phyloP scores from a whole-genome alignment of 805 yeast genomes.

The Yamadazyma tumulicola region DNA sequence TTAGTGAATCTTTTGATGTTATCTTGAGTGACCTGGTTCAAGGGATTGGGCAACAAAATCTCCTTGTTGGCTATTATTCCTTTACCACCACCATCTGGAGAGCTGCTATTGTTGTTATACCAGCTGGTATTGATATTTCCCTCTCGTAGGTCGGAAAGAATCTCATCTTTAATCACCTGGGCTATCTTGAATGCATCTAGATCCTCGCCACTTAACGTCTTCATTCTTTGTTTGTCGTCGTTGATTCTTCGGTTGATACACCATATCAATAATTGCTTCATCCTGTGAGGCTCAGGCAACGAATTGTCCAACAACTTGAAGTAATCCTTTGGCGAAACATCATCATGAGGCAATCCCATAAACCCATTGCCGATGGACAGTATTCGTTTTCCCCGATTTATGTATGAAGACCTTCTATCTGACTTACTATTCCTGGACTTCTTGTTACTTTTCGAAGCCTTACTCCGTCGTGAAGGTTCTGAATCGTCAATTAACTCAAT shows the following conservation, averaged over 20 bases:
- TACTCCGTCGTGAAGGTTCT: too few species aligned
- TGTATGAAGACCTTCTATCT: constrained; percentile 48
- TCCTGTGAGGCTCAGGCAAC: constrained; percentile 68
- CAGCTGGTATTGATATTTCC: constrained; percentile 66
- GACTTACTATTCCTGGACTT: constrained; percentile 7
- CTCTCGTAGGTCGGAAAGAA: constrained; percentile 53
- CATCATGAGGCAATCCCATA: constrained; percentile 62
- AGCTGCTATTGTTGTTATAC: constrained; percentile 44
- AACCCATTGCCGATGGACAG: constrained; percentile 76
- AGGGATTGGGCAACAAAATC: constrained; percentile 53
- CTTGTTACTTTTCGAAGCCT: constrained; percentile 1
- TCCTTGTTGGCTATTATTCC: constrained; percentile 21
- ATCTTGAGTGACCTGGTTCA: constrained; percentile 49
- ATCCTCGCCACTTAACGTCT: constrained; percentile 29
- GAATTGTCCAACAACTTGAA: constrained; percentile 59
- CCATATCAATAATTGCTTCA: constrained; percentile 71
- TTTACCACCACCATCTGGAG: too few species aligned
- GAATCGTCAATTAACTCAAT: constrained; percentile 16
- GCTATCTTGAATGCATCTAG: constrained; percentile 50
- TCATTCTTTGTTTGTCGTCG: constrained; percentile 24
- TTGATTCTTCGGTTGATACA: constrained; percentile 51
- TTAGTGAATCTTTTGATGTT: constrained; percentile 45
- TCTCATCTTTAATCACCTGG: constrained; percentile 60
- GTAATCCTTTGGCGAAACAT: constrained; percentile 51
- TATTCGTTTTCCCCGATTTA: constrained; percentile 64